Percentiles rank a stretch among this genome's conserved stretches.
These are phyloP conservation scores for Irpex sp. DNA, from an alignment of 1,284 basidiomycete genomes.

Conservation along the genomic window DNA sequence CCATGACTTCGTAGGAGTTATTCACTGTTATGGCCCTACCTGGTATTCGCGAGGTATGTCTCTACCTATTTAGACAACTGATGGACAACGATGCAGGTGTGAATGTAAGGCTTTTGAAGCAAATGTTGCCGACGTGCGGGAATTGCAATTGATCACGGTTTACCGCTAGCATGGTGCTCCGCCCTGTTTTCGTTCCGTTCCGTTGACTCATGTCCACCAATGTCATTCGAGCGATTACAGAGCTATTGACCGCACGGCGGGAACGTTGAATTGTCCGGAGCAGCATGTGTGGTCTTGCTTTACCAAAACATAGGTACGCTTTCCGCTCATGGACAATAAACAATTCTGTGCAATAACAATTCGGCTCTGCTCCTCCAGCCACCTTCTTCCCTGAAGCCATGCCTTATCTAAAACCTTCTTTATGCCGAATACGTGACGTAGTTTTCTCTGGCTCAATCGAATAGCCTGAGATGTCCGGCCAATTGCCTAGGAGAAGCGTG, in stretches of 20 bases:
- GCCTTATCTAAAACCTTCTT: neutral
- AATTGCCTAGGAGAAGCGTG: neutral
- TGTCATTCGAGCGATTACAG: neutral
- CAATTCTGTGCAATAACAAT: neutral
- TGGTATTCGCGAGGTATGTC: neutral
- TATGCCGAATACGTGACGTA: neutral
- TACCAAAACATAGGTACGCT: neutral
- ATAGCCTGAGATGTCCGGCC: neutral
- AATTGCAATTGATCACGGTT: neutral
- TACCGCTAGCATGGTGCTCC: neutral
- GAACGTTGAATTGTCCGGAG: neutral
- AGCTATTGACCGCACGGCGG: no score
- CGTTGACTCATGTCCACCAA: constrained; percentile 1
- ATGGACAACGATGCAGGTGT: no score
- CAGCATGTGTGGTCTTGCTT: neutral
- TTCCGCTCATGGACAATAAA: neutral
- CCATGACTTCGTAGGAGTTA: no score
- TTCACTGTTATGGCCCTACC: no score
- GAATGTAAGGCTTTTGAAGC: neutral
- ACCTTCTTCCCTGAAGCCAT: neutral
- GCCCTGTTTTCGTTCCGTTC: constrained; percentile 10
- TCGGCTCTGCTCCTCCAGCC: neutral
- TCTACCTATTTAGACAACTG: neutral
- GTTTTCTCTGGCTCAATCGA: neutral
- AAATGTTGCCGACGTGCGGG: neutral